phyloP scores from a whole-genome alignment of 176 grass and related monocot genomes.

The Avena atlantica region DNA sequence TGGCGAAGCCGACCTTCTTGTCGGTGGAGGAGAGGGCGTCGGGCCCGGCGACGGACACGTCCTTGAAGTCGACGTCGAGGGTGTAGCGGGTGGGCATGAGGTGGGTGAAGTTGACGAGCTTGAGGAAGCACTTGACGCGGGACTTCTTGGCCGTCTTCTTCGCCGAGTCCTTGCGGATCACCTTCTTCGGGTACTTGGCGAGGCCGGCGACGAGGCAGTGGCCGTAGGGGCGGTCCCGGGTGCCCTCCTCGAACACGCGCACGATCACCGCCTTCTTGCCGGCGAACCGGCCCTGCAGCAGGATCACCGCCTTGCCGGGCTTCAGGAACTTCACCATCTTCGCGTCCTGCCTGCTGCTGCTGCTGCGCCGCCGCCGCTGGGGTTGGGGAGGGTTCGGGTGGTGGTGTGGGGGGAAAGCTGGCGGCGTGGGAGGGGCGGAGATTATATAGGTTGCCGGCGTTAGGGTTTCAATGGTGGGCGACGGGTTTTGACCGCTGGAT shows the following conservation, averaged over 20 bases:
- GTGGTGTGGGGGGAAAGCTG: neutral
- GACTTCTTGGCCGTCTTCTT: constrained; percentile 75
- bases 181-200: constrained; percentile 61
- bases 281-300: constrained; percentile 57
- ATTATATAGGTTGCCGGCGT: neutral
- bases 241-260: constrained; percentile 63
- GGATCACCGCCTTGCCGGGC: constrained; percentile 61
- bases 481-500: neutral
- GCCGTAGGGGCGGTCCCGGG: constrained; percentile 57
- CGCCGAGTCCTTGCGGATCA: constrained; percentile 66
- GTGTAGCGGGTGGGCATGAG: constrained; percentile 67
- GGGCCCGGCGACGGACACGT: constrained; percentile 35
- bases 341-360: neutral
- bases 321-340: constrained; percentile 67
- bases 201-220: constrained; percentile 66
- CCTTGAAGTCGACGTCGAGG: constrained; percentile 64
- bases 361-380: neutral
- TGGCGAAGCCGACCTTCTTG: constrained; percentile 48
- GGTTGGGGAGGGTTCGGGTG: neutral
- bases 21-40: constrained; percentile 44
- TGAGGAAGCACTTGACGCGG: constrained; percentile 60
- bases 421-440: neutral
- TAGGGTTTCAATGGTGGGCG: neutral
- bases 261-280: constrained; percentile 59
- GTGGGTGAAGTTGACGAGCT: constrained; percentile 65